Base-by-base conservation (phyloP, 768 basidiomycete genomes). In the Hydnomerulius pinastri region DNA sequence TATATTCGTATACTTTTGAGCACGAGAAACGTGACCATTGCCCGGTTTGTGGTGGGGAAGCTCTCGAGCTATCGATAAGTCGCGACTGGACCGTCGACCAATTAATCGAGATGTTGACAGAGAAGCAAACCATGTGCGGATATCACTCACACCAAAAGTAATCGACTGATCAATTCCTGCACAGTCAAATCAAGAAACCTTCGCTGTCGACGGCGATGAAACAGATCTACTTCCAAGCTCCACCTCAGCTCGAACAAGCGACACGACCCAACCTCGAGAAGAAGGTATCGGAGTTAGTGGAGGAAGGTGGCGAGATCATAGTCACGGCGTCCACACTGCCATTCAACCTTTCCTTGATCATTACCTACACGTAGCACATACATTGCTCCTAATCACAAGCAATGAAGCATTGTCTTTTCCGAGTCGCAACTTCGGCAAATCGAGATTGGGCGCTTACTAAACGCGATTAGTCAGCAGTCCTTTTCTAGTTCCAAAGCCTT, bases 1-100 rank as follows among this genome's bases (percentile, higher is more conserved):
- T 98, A 9, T 99, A 99, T 71, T 94, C 96, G 2, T 95, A 90
- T 72, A 98, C 97, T 0, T 99, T 98, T 64, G 86, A 97, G 72
- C 90, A 96, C 63, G 92, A 98, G 73, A 86, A 84, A 62, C 87
- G 93, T 30, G 79, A 81, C 1, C 92, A 98, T 63, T 99, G 97
- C 67, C 97, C 97, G 3, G 97, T 98, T 6, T 99, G 97, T 60
- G 97, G 97, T 4, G 95, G 94, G 28, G 90, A 96, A 66, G 75
- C 89, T 0, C 71, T 94, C 36, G 86, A 91, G 46, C 75, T 94
- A 29, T 69, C 77, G 1, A 79, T 97, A 51, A 82, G 76, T 49
- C 75, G 76, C 24, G 87, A 89, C 4, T 78, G 82, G 73, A 93
- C 89, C 1, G 80, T 99, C 21, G 93, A 97, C 60, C 76, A 82